These are phyloP conservation scores for Didymella glomerata DNA, from an alignment of 2,329 filamentous ascomycete species.

Conservation along the genomic window DNA sequence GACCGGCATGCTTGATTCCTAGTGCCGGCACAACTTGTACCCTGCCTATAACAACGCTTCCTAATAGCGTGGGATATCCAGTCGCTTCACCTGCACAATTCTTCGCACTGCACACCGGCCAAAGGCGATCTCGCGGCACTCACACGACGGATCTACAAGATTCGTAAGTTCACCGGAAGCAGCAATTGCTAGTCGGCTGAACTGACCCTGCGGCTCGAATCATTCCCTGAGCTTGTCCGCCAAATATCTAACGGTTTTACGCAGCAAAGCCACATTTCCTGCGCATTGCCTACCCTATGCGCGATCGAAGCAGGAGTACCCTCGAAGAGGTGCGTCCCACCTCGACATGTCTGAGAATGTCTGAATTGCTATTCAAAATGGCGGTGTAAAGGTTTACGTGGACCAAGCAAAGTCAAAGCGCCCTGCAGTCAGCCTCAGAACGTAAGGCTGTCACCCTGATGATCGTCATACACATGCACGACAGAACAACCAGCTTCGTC, in stretches of 20 bases:
- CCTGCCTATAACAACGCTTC: slow-evolving; percentile 8
- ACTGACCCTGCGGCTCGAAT: not conserved
- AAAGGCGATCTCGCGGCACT: not conserved
- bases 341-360: not conserved
- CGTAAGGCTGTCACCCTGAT: slow-evolving; percentile 6
- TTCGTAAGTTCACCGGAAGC: not conserved
- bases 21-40: slow-evolving; percentile 1
- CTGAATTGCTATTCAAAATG: slow-evolving; percentile 3
- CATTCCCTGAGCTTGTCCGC: not conserved
- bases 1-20: slow-evolving; percentile 1
- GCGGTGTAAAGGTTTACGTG: slow-evolving; percentile 23
- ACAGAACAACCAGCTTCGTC: not conserved
- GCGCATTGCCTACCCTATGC: not conserved
- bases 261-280: not conserved
- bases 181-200: not conserved
- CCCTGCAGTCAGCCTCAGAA: slow-evolving; percentile 20
- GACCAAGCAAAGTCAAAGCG: slow-evolving; percentile 14
- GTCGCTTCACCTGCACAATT: slow-evolving; percentile 6
- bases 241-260: not conserved
- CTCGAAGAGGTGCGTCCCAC: not conserved
- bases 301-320: not conserved
- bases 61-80: slow-evolving; percentile 1
- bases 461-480: slow-evolving; percentile 13
- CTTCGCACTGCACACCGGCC: not conserved
- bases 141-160: not conserved